Conservation (phyloP, 108 stramenopile genomes). For the Nitzschia putrida region DNA sequence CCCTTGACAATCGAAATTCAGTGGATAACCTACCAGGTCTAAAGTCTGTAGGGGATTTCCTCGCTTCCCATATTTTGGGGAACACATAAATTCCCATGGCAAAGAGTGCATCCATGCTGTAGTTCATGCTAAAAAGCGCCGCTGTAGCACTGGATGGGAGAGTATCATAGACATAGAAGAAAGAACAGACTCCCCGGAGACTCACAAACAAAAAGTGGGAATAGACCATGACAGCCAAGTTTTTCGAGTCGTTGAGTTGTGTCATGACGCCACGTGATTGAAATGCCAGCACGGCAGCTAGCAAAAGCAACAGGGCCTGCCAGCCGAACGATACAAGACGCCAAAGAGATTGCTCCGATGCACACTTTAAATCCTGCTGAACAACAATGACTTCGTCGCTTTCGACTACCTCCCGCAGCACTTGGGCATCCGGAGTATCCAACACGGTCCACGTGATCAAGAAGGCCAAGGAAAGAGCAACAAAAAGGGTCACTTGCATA, state of each 20-base stretch:
- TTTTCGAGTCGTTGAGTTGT: slow-evolving; percentile 40
- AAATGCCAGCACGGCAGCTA: slow-evolving; percentile 36
- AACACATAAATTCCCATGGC: slow-evolving; percentile 38
- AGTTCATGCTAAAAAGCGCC: slow-evolving; percentile 20
- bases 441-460: slow-evolving; percentile 36
- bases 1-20: slow-evolving; percentile 5
- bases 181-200: slow-evolving; percentile 11
- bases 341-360: slow-evolving; percentile 20
- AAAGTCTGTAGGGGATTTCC: slow-evolving; percentile 11
- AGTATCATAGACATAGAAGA: slow-evolving; percentile 18
- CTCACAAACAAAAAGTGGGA: slow-evolving; percentile 42
- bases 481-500: slow-evolving; percentile 10
- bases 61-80: slow-evolving; percentile 31
- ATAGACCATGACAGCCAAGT: slow-evolving; percentile 35
- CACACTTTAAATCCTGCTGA: slow-evolving; percentile 12
- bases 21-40: slow-evolving; percentile 13
- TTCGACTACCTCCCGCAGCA: slow-evolving; percentile 2
- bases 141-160: slow-evolving; percentile 2
- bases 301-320: slow-evolving; percentile 28
- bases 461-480: slow-evolving; percentile 9
- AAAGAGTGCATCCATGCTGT: slow-evolving; percentile 27
- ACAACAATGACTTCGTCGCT: slow-evolving; percentile 10
- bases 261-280: slow-evolving; percentile 27
- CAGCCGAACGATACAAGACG: slow-evolving; percentile 10
- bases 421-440: slow-evolving; percentile 23